Base-by-base conservation (phyloP, 345 rosid species). In the Punica granatum region DNA sequence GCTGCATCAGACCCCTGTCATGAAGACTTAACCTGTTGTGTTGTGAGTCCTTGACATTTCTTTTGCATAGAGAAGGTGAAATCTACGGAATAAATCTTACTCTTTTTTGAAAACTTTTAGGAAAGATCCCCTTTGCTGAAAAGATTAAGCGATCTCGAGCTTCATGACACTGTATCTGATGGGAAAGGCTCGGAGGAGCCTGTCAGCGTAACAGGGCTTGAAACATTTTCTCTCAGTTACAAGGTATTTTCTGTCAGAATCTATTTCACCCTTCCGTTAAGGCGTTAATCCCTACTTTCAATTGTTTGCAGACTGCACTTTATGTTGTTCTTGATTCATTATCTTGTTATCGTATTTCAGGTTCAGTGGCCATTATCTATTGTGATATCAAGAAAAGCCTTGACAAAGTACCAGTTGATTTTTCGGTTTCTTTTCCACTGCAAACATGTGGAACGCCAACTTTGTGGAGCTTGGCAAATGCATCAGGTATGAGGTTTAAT, bases 1-100 rank as follows among this genome's bases (percentile, higher is more conserved):
- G 99, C 97, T 78, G 95, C 92, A 35, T 89, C 96, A 73, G 98
- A 94, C 83, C 97, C 96, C 72, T 86, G 96, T 75, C 91, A 91
- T 42, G 97, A 89, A 81, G 97, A 94, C 82, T 82, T 94, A 79
- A 91, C 95, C 64, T 91, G 99, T 78, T 84, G 84, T 78, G 92
- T 94, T 80, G 99, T 94, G 78, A 82, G 91, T 39, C 32, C 49
- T 18, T 28, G 48, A n/a, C 32, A 13, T 13, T 36, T 25, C 32
- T 8, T 63, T 33, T 61, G 10, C 41, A n/a, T 37, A n/a, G 41
- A 51, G 51, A 31, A 14, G 14, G 60, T 21, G 34, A 32, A 46
- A 36, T 58, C 59, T 48, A 58, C 41, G 42, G 26, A 26, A 23
- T 71, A 6, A 54, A 59, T 72, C 67, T 59, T 54, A 76, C 60